Percentiles rank a stretch among this genome's conserved stretches.
Evolutionary conservation across 345 rosid species (phyloP).

Genomic region (Sonneratia alba): DNA sequence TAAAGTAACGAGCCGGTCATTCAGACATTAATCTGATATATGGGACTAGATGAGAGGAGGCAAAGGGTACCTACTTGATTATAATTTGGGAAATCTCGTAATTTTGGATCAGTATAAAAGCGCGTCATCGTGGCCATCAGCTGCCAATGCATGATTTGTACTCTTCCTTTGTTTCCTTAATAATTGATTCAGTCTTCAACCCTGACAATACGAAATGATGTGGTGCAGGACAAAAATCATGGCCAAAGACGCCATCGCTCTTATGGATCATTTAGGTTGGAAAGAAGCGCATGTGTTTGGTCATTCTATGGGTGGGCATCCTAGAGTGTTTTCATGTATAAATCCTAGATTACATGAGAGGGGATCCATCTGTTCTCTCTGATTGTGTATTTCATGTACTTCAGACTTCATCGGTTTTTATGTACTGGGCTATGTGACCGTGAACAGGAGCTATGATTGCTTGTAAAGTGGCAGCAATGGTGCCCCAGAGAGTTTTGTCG

Average conservation of each 20-base stretch:
- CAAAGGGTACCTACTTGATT: neutral
- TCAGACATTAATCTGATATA: neutral
- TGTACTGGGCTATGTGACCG: neutral
- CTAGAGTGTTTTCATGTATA: neutral
- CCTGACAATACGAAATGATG: neutral
- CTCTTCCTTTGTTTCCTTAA: neutral
- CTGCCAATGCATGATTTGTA: neutral
- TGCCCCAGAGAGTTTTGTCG: conserved; percentile 68
- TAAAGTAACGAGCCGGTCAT: neutral
- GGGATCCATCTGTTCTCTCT: neutral
- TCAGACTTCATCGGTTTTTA: neutral
- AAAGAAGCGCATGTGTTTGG: conserved; percentile 72
- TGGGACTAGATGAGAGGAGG: neutral
- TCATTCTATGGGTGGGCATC: conserved; percentile 81
- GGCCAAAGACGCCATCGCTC: conserved; percentile 78
- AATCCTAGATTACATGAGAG: neutral
- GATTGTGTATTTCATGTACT: neutral
- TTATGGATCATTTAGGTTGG: conserved; percentile 95
- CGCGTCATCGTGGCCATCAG: neutral
- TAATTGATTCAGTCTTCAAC: neutral
- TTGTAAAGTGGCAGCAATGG: conserved; percentile 88
- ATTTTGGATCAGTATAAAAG: neutral
- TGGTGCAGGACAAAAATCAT: conserved; percentile 62
- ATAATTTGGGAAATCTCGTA: neutral
- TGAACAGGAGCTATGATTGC: conserved; percentile 87